These are phyloP conservation scores for Suhomyces tanzawaensis DNA, from an alignment of 805 yeast species.

Conservation along the genomic window DNA sequence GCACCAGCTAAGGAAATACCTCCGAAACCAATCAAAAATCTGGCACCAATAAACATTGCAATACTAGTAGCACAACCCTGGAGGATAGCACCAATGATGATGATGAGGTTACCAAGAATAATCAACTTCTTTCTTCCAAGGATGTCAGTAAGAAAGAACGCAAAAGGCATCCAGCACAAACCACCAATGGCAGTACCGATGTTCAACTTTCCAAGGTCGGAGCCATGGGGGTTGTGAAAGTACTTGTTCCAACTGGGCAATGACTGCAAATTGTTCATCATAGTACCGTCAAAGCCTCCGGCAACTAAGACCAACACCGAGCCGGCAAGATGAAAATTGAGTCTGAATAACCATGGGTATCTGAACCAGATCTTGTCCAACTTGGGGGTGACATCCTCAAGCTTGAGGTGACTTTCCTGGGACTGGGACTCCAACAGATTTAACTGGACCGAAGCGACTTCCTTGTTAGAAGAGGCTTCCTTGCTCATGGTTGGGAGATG, in stretches of 20 bases:
- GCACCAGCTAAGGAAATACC: slow-evolving; percentile 2
- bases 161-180: slow-evolving; percentile 9
- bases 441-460: too few relatives aligned
- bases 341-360: slow-evolving; percentile 11
- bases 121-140: slow-evolving; percentile 21
- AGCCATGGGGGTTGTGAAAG: slow-evolving; percentile 9
- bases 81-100: slow-evolving; percentile 21
- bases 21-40: slow-evolving; percentile 32
- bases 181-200: slow-evolving; percentile 9
- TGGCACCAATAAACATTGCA: slow-evolving; percentile 29
- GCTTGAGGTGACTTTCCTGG: slow-evolving; percentile 1
- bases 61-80: slow-evolving; percentile 20
- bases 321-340: slow-evolving; percentile 13
- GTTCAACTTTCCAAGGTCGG: slow-evolving; percentile 1
- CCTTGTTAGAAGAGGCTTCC: too few relatives aligned
- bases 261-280: slow-evolving; percentile 22
- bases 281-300: slow-evolving; percentile 18
- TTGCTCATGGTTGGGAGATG: too few relatives aligned
- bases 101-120: slow-evolving; percentile 18
- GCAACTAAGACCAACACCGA: slow-evolving; percentile 12
- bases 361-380: slow-evolving; percentile 11
- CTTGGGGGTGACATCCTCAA: slow-evolving; percentile 13
- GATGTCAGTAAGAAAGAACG: slow-evolving; percentile 8
- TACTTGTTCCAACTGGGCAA: slow-evolving; percentile 17
- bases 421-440: too few relatives aligned